phyloP scores from a whole-genome alignment of 805 yeast species.

The Ogataea neopini region DNA sequence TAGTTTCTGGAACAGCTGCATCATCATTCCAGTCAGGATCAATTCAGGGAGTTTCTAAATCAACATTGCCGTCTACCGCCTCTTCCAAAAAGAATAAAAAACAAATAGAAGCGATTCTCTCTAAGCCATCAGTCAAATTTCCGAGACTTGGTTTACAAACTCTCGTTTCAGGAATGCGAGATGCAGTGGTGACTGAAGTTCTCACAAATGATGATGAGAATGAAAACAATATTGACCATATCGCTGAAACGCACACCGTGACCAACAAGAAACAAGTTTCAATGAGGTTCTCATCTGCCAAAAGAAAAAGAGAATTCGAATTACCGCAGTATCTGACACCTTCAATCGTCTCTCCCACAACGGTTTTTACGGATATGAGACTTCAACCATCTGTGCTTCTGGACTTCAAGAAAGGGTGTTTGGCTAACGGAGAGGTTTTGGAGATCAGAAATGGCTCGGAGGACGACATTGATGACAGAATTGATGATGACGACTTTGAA shows the following conservation, averaged over 20 bases:
- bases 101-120: conserved; percentile 32
- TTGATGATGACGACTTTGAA: conserved; percentile 33
- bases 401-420: conserved; percentile 16
- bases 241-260: conserved; percentile 33
- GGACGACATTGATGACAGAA: conserved; percentile 29
- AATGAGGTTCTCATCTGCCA: conserved; percentile 32
- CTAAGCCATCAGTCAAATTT: conserved; percentile 48
- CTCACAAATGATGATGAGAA: conserved; percentile 26
- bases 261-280: conserved; percentile 38
- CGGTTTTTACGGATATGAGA: conserved; percentile 32
- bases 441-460: conserved; percentile 33
- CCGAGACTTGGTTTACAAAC: conserved; percentile 70
- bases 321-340: conserved; percentile 29
- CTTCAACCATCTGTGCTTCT: conserved; percentile 34
- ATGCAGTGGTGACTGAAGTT: conserved; percentile 35
- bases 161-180: conserved; percentile 57
- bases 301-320: conserved; percentile 39
- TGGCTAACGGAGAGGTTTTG: conserved; percentile 15
- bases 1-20: conserved; percentile 48
- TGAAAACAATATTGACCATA: conserved; percentile 52
- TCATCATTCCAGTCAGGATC: conserved; percentile 18
- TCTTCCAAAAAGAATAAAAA: conserved; percentile 26
- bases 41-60: conserved; percentile 8
- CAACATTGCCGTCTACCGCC: conserved; percentile 6
- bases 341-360: conserved; percentile 28